Conservation (phyloP, 768 basidiomycete genomes). For the Naematelia encephala region DNA sequence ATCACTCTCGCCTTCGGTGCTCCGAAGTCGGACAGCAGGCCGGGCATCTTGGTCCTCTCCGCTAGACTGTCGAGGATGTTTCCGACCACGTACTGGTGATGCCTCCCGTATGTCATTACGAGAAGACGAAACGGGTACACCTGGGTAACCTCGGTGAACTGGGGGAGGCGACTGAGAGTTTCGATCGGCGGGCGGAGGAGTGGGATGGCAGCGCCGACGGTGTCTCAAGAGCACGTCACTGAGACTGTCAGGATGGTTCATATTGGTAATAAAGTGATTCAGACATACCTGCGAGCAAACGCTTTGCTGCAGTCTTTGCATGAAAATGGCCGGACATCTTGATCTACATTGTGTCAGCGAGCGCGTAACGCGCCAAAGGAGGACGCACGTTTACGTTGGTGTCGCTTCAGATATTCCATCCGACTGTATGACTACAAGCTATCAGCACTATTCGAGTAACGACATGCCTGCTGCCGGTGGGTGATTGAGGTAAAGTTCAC, state of each 20-base stretch:
- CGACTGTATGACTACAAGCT: constrained; percentile 44
- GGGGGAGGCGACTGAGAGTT: constrained; percentile 33
- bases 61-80: constrained; percentile 18
- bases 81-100: constrained; percentile 24
- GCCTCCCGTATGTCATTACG: constrained; percentile 34
- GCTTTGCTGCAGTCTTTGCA: constrained; percentile 51
- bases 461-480: background rate
- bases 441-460: background rate
- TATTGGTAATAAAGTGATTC: background rate
- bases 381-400: constrained; percentile 51
- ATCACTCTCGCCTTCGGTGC: constrained; percentile 26
- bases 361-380: background rate
- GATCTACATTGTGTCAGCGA: constrained; percentile 36
- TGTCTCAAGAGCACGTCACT: constrained; percentile 52
- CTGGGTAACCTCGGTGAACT: constrained; percentile 31
- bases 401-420: constrained; percentile 52
- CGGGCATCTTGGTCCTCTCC: background rate
- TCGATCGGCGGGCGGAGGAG: constrained; percentile 32
- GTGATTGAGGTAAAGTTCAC: constrained; percentile 7
- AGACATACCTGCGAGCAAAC: constrained; percentile 50
- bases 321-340: constrained; percentile 50
- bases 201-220: constrained; percentile 49
- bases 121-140: constrained; percentile 41
- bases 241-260: constrained; percentile 8
- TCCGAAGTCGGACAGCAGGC: background rate